Evolutionary conservation across 768 basidiomycete genomes (phyloP), one percentile per base, ranked within the genome.

Genomic region (Cantharellus anzutake): DNA sequence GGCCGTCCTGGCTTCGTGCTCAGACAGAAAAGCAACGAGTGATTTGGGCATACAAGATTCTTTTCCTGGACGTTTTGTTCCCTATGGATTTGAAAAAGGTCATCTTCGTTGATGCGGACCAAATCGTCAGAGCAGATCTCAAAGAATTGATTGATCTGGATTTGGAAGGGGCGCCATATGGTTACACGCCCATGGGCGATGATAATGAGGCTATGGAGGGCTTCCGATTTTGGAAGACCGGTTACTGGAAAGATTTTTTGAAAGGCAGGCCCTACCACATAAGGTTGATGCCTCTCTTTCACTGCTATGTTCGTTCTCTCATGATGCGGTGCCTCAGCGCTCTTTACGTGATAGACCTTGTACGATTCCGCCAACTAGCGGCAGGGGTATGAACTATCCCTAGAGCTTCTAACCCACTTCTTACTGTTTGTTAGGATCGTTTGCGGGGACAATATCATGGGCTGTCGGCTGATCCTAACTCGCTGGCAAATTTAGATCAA

Each of bases 1-100:
- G 94, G 94, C 96, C 96, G 0, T 87, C 86, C 1, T 99, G 94
- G 94, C 77, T 99, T 3, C 84, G 91, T n/a, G 80, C 80, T 11
- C 96, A 98, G 68, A 91, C 84, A 61, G 96, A 99, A 73, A 99
- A 99, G 70, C 96, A 99, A 70, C 80, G 96, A 5, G 84, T 94
- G 60, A 99, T 99, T 65, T 98, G 96, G 96, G 94, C 89, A 0
- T 99, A 98, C 76, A 98, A 99, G 73, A 99, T 99, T 63, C 82
- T 99, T 50, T 99, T 99, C 79, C 80, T 99, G 14, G 96, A 99
- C 66, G 93, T 98, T 14, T 79, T 98, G 4, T 99, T 99, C 79
- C 96, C 96, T 2, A 92, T 98, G 84, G 89, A 94, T 71, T 80
- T 99, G 60, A 93, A 97, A 73, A 96, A 96, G 69, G 94, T 99